Base-by-base conservation (phyloP, 805 yeast genomes). In the Cyberlindnera maritima region DNA sequence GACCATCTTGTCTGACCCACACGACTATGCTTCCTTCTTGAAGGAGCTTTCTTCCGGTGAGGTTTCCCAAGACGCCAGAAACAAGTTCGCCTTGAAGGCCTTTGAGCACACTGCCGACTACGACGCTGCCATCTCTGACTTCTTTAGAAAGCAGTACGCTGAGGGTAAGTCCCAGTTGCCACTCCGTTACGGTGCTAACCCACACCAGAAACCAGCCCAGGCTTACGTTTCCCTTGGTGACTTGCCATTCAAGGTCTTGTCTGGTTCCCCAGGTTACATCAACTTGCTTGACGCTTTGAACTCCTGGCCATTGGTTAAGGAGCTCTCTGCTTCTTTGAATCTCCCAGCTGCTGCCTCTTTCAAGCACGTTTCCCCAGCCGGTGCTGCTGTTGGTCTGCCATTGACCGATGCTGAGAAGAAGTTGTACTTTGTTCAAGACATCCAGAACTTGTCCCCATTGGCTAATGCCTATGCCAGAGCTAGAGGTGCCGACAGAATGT, bases 401-500 rank as follows among this genome's bases (percentile, higher is more conserved):
- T 77, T 94, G 60, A 65, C 85, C 39, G 99, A 91, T 43, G 75
- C 83, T 54, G 99, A 94, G 76, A 91, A 90, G 79, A 87, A 92
- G 71, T 81, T 92, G 55, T 94, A 94, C 78, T 94, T 94, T 67
- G 99, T 94, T 54, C 83, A 82, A 58, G 97, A 89, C 68, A 89
- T 92, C 63, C 96, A 88, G 70, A 88, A 91, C 77, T 76, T 94
- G 67, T 88, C 97, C 12, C 98, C 99, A 47, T 78, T 94, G 65
- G 99, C 99, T 54, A 86, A 87, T 65, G 99, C 99, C 48, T 94
- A 94, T 64, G 99, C 99, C 33, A 88, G 98, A 74, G 99, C 99
- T 47, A 88, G 99, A 72, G 99, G 99, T 70, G 99, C 99, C 58
- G 99, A 94, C 73, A 85, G 99, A 80, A 94, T 94, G 99, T 91